A percentile compares a stretch with the other conserved stretches of the same genome.
These are phyloP conservation scores for Gastrolobium bilobum DNA, from an alignment of 306 rosid species.

Conservation along the genomic window DNA sequence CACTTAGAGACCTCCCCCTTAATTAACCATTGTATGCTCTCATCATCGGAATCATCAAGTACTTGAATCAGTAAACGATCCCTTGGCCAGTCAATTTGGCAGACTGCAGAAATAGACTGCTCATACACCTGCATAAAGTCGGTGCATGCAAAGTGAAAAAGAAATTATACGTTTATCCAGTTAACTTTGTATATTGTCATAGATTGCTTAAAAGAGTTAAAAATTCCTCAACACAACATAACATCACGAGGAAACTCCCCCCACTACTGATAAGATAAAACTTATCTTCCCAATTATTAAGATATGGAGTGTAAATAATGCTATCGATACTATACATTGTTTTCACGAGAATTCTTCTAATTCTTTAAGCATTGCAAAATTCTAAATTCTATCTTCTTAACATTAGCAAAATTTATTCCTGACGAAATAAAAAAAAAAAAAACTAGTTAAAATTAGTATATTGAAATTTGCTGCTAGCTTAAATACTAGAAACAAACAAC, in stretches of 20 bases:
- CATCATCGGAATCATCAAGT: constrained; percentile 92
- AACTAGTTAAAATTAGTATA: constrained; percentile 2
- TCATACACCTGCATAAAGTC: constrained; percentile 82
- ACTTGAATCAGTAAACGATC: constrained; percentile 89
- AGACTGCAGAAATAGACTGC: constrained; percentile 93
- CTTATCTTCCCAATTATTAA: constrained; percentile 7
- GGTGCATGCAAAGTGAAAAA: constrained; percentile 27
- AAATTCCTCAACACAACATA: constrained; percentile 9
- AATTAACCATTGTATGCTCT: constrained; percentile 82
- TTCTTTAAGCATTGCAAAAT: constrained; percentile 31
- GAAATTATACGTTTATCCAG: constrained; percentile 8
- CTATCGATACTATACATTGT: not conserved
- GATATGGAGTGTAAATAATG: not conserved
- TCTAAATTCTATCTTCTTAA: constrained; percentile 25
- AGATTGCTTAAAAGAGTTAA: constrained; percentile 12
- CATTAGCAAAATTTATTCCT: constrained; percentile 27
- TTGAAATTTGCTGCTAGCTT: constrained; percentile 26
- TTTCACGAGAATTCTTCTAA: not conserved
- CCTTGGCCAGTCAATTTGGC: constrained; percentile 93
- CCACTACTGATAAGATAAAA: constrained; percentile 7
- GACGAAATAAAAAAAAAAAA: not conserved
- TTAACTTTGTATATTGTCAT: constrained; percentile 24
- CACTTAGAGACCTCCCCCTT: constrained; percentile 82
- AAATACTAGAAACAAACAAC: constrained; percentile 2
- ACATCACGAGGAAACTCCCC: constrained; percentile 25